Base-by-base conservation (phyloP, 2,329 filamentous ascomycete species). In the Mycosphaerella arachidis region DNA sequence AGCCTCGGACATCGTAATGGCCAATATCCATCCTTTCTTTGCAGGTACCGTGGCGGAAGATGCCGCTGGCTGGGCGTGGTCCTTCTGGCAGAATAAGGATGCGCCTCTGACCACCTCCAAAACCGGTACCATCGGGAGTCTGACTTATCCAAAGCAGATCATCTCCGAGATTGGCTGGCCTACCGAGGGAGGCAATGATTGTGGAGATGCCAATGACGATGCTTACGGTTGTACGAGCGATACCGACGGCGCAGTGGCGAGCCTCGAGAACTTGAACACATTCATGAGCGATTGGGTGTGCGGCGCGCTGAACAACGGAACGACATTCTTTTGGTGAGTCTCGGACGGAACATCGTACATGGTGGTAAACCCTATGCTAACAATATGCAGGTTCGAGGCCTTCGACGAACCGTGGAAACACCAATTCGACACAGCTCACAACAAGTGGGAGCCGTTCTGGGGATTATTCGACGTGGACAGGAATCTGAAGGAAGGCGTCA, bases 371-470 rank as follows among this genome's bases (percentile, higher is more conserved):
- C 50, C 37, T 50, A 30, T 60, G 16, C 46, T 50, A 48, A 54
- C 52, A 55, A 40, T 24, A 45, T 52, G 8, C 53, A 71, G 84
- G 85, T 97, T 97, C 73, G 90, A 92, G 72, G 91, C 92, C 9
- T 97, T 97, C 73, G 93, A 97, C 72, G 93, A 97, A 80, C 92
- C 92, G 2, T 97, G 93, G 93, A 97, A 97, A 78, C 79, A 88
- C 57, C 71, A 75, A 18, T 96, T 86, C 77, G 88, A 97, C 73
- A 79, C 79, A 31, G 57, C 37, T 57, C 64, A 60, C 59, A 64
- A 93, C 77, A 82, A 89, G 55, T 97, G 92, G 92, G 93, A 97
- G 91, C 96, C 73, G 89, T 96, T 73, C 97, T 67, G 93, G 93
- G 93, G 94, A 9, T 77, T 97, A 13, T 87, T 97, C 85, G 91